Evolutionary conservation across 768 basidiomycete genomes (phyloP), one percentile per base, ranked within the genome.

Genomic region (Panus rudis): DNA sequence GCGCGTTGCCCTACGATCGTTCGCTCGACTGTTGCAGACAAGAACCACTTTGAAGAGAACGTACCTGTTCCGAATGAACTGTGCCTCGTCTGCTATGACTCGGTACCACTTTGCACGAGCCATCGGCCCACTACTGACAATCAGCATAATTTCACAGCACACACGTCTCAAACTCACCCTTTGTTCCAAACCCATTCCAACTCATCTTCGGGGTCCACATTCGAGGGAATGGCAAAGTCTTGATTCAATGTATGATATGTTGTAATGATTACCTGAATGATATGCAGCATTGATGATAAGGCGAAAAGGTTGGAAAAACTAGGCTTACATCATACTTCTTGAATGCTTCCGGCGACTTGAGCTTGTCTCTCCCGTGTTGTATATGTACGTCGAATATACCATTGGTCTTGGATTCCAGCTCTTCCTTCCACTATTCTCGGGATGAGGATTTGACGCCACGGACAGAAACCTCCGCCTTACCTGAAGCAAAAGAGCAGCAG

Each of bases 11-110:
- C 78, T 80, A 48, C n/a, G n/a, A n/a, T n/a, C n/a, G n/a, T n/a
- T n/a, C n/a, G n/a, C n/a, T n/a, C n/a, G n/a, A n/a, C n/a, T n/a
- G n/a, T n/a, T n/a, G n/a, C 6, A 30, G 23, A 13, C 6, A n/a
- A n/a, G n/a, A n/a, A n/a, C n/a, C n/a, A n/a, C n/a, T n/a, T n/a
- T n/a, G n/a, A 11, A 8, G 8, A 26, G 34, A 14, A 27, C 46
- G 4, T 25, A 74, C 73, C 81, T 69, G 52, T 84, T 85, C 20
- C 83, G 73, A 49, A 84, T 81, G 53, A 79, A 81, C 52, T 86
- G 85, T 0, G 84, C 83, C 57, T 92, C 89, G 51, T 92, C 89
- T 3, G 84, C 72, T 43, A 90, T 67, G 23, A 80, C 76, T 6
- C 87, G 75, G 53, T 74, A 82, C 66, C 81, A 92, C 22, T 69